A percentile compares a stretch with the other conserved stretches of the same genome.
These are phyloP conservation scores for Ceriops zippeliana DNA, from an alignment of 345 rosid species.

Conservation along the genomic window DNA sequence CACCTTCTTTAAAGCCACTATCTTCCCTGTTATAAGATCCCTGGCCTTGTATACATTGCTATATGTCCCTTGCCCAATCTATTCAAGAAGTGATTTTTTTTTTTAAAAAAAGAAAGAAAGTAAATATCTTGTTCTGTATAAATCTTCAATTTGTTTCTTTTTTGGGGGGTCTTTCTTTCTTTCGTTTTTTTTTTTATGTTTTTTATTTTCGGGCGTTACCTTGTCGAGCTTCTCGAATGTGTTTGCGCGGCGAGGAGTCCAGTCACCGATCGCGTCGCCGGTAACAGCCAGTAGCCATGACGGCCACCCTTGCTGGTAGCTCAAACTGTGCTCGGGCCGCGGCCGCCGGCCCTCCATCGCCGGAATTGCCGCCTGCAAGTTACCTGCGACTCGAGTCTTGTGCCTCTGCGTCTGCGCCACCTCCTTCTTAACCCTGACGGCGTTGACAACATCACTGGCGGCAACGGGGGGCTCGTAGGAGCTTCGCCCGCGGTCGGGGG, in stretches of 20 bases:
- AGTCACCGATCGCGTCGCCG: constrained; percentile 67
- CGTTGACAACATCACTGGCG: constrained; percentile 27
- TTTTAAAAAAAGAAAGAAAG: constrained; percentile 3
- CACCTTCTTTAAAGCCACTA: constrained; percentile 91
- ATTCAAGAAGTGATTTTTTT: not conserved
- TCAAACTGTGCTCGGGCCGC: constrained; percentile 18
- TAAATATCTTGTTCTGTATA: not conserved
- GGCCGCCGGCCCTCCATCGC: constrained; percentile 36
- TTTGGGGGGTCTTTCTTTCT: too few species aligned
- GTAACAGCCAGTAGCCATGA: constrained; percentile 76
- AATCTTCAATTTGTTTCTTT: too few species aligned
- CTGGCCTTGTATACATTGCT: constrained; percentile 93
- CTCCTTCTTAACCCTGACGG: constrained; percentile 28
- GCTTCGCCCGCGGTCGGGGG: constrained; percentile 29
- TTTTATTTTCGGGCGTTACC: constrained; percentile 29
- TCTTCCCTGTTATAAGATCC: constrained; percentile 75
- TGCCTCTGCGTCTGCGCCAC: constrained; percentile 13
- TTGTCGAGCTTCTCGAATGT: constrained; percentile 81
- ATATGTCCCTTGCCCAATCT: constrained; percentile 97
- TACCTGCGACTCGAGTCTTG: constrained; percentile 36
- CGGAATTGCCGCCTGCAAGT: constrained; percentile 31
- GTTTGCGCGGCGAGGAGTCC: constrained; percentile 77
- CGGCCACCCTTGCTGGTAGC: constrained; percentile 64
- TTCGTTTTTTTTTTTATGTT: not conserved
- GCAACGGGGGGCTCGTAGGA: constrained; percentile 28